These are phyloP conservation scores for Aeschynomene evenia DNA, from an alignment of 306 rosid genomes.

Conservation along the genomic window DNA sequence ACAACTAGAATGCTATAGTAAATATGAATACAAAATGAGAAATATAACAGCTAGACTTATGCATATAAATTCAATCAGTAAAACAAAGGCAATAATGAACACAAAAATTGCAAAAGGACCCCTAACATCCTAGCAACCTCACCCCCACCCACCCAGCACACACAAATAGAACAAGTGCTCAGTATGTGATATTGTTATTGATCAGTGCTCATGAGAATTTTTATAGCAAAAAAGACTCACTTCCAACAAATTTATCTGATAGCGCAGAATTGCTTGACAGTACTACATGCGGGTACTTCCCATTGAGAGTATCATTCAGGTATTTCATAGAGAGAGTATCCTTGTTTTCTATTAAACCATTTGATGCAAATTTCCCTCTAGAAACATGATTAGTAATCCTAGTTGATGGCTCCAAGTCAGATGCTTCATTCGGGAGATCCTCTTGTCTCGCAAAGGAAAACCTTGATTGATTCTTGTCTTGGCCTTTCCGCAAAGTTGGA, in stretches of 20 bases:
- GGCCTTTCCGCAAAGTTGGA: constrained; percentile 34
- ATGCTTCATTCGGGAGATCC: constrained; percentile 24
- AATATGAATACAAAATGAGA: background rate
- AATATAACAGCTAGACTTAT: constrained; percentile 7
- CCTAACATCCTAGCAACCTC: background rate
- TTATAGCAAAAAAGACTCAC: constrained; percentile 30
- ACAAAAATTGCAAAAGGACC: constrained; percentile 19
- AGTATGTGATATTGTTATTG: constrained; percentile 22
- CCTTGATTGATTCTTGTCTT: constrained; percentile 51
- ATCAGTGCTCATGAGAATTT: constrained; percentile 33
- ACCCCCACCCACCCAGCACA: background rate
- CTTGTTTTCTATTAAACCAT: constrained; percentile 29
- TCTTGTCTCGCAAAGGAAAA: constrained; percentile 55
- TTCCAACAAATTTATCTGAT: constrained; percentile 31
- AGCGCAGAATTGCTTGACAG: constrained; percentile 25
- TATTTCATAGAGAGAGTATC: constrained; percentile 26
- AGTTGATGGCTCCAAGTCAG: constrained; percentile 34
- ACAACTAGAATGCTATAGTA: background rate
- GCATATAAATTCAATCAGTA: constrained; percentile 1
- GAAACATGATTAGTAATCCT: constrained; percentile 17
- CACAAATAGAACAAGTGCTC: background rate
- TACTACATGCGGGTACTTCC: constrained; percentile 14
- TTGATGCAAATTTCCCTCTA: constrained; percentile 19
- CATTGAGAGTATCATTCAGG: background rate
- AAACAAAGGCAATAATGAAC: constrained; percentile 15